These are phyloP conservation scores for Penicillium alfredii DNA, from an alignment of 495 filamentous ascomycete species.

Conservation along the genomic window DNA sequence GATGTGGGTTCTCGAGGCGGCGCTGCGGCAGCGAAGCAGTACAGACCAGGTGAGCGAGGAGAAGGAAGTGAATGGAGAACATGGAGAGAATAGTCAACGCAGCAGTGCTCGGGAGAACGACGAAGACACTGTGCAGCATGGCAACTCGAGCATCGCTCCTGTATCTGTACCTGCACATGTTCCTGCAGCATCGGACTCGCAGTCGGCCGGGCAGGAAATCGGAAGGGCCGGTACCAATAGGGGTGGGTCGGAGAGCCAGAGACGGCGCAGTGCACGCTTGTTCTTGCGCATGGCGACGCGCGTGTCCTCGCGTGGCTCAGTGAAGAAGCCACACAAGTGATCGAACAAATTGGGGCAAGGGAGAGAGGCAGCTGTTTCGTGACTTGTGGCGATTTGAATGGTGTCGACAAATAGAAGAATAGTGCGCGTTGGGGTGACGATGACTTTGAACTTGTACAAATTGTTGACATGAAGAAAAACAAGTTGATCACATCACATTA, in stretches of 20 bases:
- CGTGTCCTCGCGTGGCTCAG: neutral
- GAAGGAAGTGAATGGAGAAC: neutral
- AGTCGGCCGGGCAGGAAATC: slow-evolving; percentile 1
- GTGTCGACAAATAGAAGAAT: neutral
- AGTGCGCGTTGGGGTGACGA: no score
- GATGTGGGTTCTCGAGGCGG: slow-evolving; percentile 18
- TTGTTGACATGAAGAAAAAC: no score
- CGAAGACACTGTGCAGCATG: no score
- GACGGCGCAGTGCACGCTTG: slow-evolving; percentile 5
- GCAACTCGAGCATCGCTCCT: no score
- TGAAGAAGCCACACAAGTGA: slow-evolving; percentile 13
- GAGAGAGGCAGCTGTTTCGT: no score
- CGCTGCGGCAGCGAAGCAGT: neutral
- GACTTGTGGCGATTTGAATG: neutral
- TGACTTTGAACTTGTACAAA: no score
- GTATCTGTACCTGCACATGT: no score
- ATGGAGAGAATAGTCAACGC: no score
- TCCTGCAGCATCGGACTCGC: no score
- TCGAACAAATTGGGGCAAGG: no score
- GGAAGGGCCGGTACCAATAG: slow-evolving; percentile 7
- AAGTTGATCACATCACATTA: no score
- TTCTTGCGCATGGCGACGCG: slow-evolving; percentile 3
- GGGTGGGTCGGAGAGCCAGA: slow-evolving; percentile 9
- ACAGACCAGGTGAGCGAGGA: neutral
- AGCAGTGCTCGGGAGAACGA: no score